These are phyloP conservation scores for Xerocomus spinulosus DNA, from an alignment of 768 basidiomycete genomes.

Conservation along the genomic window DNA sequence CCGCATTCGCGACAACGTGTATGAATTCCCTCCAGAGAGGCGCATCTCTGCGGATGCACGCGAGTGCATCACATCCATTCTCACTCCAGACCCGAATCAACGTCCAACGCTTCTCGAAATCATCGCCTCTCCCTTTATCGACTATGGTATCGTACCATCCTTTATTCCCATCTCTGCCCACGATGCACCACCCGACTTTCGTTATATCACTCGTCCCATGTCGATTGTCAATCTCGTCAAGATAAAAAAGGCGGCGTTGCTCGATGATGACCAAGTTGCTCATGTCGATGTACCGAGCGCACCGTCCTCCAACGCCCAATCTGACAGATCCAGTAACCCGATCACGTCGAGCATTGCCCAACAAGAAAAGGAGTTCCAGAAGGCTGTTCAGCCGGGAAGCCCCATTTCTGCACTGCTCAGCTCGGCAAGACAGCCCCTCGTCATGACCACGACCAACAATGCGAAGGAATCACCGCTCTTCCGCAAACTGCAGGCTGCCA, in stretches of 20 bases:
- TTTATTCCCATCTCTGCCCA: conserved; percentile 79
- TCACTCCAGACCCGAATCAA: conserved; percentile 76
- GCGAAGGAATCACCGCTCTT: conserved; percentile 36
- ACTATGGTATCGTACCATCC: conserved; percentile 70
- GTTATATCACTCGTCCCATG: conserved; percentile 54
- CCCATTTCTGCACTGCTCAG: conserved; percentile 90
- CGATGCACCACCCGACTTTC: conserved; percentile 71
- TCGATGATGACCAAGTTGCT: conserved; percentile 58
- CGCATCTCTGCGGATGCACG: conserved; percentile 66
- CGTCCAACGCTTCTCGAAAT: conserved; percentile 86
- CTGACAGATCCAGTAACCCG: conserved; percentile 32
- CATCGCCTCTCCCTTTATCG: conserved; percentile 81
- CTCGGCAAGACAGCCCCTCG: conserved; percentile 82
- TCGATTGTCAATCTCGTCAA: conserved; percentile 68
- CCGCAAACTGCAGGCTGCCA: conserved; percentile 55
- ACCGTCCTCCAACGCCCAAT: conserved; percentile 12
- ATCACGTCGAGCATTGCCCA: conserved; percentile 64
- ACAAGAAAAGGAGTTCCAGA: conserved; percentile 95
- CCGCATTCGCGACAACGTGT: conserved; percentile 90
- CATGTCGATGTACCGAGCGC: conserved; percentile 41
- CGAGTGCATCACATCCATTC: conserved; percentile 76
- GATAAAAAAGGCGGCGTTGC: conserved; percentile 54
- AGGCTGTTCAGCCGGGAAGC: conserved; percentile 90
- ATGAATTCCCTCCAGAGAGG: conserved; percentile 83
- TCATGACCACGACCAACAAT: conserved; percentile 55